Conservation (phyloP, 176 grass and related monocot species). For the Ananas comosus region DNA sequence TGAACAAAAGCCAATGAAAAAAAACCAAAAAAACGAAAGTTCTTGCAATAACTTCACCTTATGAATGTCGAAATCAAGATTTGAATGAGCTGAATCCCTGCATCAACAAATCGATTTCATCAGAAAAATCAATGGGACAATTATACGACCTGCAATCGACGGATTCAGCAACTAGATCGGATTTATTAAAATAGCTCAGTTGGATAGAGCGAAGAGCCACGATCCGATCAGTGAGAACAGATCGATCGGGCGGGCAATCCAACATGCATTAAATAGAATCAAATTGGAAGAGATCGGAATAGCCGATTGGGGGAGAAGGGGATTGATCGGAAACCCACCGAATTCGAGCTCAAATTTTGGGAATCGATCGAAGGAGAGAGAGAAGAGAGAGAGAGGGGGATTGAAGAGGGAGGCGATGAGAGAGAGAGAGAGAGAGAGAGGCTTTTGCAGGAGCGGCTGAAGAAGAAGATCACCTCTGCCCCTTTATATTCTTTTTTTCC, state of each 20-base stretch:
- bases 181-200: not conserved
- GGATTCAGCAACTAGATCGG: not conserved
- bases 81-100: not conserved
- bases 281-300: not conserved
- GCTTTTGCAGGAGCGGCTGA: not conserved
- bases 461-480: not conserved
- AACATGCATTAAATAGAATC: not conserved
- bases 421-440: not conserved
- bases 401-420: not conserved
- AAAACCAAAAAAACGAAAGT: not conserved
- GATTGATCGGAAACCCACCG: constrained; percentile 8
- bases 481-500: not conserved
- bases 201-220: not conserved
- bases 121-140: not conserved
- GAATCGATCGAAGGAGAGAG: not conserved
- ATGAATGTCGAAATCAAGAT: not conserved
- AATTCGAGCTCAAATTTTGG: not conserved
- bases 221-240: no score
- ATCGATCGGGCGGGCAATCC: not conserved
- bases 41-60: not conserved
- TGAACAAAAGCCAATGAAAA: no score
- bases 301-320: not conserved
- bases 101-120: constrained; percentile 7
- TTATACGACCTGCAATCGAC: not conserved
- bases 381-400: not conserved